phyloP scores from a whole-genome alignment of 2,329 filamentous ascomycete species.

The Ophiobolus disseminans region DNA sequence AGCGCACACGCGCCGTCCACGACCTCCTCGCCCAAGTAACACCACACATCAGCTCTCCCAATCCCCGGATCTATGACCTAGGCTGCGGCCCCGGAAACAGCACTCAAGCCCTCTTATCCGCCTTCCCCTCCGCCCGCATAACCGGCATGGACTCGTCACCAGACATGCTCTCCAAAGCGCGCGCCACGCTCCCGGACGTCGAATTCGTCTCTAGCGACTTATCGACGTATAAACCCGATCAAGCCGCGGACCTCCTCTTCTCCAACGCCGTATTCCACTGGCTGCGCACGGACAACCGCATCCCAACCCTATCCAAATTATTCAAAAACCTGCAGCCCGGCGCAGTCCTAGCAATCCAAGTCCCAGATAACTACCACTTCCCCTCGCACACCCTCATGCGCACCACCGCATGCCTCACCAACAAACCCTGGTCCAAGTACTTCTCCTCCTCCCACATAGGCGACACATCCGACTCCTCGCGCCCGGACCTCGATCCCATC shows the following conservation, averaged over 20 bases:
- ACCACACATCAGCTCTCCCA: slow-evolving; percentile 33
- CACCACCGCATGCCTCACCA: slow-evolving; percentile 41
- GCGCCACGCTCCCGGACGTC: slow-evolving; percentile 47
- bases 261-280: slow-evolving; percentile 68
- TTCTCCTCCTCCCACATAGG: slow-evolving; percentile 32
- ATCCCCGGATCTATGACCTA: slow-evolving; percentile 61
- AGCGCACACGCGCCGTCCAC: slow-evolving; percentile 61
- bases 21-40: slow-evolving; percentile 61
- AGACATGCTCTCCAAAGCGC: slow-evolving; percentile 62
- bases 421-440: slow-evolving; percentile 49
- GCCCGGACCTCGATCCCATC: slow-evolving; percentile 56
- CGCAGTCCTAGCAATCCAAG: slow-evolving; percentile 62
- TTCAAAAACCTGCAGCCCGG: slow-evolving; percentile 52
- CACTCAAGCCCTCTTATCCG: slow-evolving; percentile 56
- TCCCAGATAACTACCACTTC: slow-evolving; percentile 60
- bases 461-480: slow-evolving; percentile 2
- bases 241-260: slow-evolving; percentile 53
- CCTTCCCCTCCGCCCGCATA: slow-evolving; percentile 58
- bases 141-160: slow-evolving; percentile 63
- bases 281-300: slow-evolving; percentile 54
- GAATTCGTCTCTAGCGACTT: slow-evolving; percentile 59
- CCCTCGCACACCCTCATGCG: slow-evolving; percentile 61
- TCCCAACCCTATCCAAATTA: slow-evolving; percentile 55
- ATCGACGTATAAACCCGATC: slow-evolving; percentile 46
- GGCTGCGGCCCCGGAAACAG: slow-evolving; percentile 69